These are phyloP conservation scores for Stagonosporopsis vannaccii DNA, from an alignment of 2,329 filamentous ascomycete genomes.

Conservation along the genomic window DNA sequence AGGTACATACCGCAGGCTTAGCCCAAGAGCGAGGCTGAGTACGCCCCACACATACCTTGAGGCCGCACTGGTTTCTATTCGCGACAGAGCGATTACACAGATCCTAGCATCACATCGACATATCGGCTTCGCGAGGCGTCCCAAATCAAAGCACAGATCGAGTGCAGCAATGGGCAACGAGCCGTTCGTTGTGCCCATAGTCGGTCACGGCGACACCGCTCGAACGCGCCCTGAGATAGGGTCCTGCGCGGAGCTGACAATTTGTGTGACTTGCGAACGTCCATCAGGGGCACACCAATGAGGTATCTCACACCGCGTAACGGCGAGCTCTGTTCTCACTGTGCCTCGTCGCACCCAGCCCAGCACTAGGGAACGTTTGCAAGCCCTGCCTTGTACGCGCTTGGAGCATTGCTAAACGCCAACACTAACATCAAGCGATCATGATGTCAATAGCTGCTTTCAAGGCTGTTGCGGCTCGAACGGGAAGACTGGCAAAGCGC, in stretches of 20 bases:
- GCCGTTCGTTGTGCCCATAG: slow-evolving; percentile 3
- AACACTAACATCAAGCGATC: not conserved
- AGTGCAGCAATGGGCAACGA: not conserved
- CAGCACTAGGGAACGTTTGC: slow-evolving; percentile 4
- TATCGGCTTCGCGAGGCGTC: slow-evolving; percentile 2
- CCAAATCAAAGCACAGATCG: slow-evolving; percentile 2
- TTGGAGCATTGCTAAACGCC: slow-evolving; percentile 7
- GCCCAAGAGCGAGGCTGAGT: slow-evolving; percentile 15
- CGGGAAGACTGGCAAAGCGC: slow-evolving; percentile 17
- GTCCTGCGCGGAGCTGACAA: slow-evolving; percentile 11
- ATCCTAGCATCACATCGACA: slow-evolving; percentile 3
- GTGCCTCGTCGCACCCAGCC: not conserved
- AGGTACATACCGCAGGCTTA: slow-evolving; percentile 14
- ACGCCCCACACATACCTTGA: slow-evolving; percentile 13
- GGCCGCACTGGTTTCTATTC: slow-evolving; percentile 15
- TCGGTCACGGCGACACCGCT: slow-evolving; percentile 1
- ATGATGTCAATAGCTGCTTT: not conserved
- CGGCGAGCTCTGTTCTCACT: slow-evolving; percentile 3
- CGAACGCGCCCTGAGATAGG: not conserved
- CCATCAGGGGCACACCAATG: slow-evolving; percentile 2
- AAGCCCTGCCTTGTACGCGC: slow-evolving; percentile 7
- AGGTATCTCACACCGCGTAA: slow-evolving; percentile 15
- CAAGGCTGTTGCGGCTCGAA: not conserved
- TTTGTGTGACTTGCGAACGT: slow-evolving; percentile 3
- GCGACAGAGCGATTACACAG: slow-evolving; percentile 4